Percentiles rank a stretch among this genome's conserved stretches.
phyloP scores from a whole-genome alignment of 2,329 filamentous ascomycete genomes.

The Madurella mycetomatis region DNA sequence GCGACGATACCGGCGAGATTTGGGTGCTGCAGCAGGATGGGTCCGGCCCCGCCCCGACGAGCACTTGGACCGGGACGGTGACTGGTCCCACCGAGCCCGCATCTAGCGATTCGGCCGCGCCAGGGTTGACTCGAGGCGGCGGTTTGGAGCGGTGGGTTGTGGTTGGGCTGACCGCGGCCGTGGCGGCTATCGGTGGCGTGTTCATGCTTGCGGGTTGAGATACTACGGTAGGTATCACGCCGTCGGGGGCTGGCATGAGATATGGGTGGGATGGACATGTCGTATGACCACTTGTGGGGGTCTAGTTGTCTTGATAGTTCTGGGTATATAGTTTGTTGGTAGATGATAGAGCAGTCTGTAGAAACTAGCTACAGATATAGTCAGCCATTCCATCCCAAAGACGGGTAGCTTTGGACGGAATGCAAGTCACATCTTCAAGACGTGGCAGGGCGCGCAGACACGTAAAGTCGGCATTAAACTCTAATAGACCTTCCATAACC shows the following conservation, averaged over 20 bases:
- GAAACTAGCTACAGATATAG: background rate
- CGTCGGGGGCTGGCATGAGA: no score
- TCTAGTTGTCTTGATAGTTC: background rate
- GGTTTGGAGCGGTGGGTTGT: conserved; percentile 16
- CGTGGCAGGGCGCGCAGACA: background rate
- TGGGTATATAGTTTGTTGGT: background rate
- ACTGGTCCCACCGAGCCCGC: background rate
- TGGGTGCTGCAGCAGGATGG: conserved; percentile 45
- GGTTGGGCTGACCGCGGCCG: conserved; percentile 15
- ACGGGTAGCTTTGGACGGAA: background rate
- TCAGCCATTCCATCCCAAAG: background rate
- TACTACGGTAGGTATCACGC: background rate
- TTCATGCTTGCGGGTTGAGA: conserved; percentile 17
- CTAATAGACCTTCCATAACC: conserved; percentile 10
- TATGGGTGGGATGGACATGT: no score
- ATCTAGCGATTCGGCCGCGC: conserved; percentile 3
- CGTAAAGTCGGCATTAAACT: conserved; percentile 10
- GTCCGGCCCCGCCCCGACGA: background rate
- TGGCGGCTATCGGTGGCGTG: conserved; percentile 20
- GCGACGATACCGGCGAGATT: conserved; percentile 62
- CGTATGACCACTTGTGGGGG: no score
- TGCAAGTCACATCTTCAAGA: background rate
- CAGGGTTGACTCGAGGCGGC: conserved; percentile 1
- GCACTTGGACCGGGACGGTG: background rate
- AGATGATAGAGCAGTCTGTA: background rate